Evolutionary conservation across 2,329 filamentous ascomycete genomes (phyloP), one percentile per base, ranked within the genome.

Genomic region (Chrysoporthe puriensis): DNA sequence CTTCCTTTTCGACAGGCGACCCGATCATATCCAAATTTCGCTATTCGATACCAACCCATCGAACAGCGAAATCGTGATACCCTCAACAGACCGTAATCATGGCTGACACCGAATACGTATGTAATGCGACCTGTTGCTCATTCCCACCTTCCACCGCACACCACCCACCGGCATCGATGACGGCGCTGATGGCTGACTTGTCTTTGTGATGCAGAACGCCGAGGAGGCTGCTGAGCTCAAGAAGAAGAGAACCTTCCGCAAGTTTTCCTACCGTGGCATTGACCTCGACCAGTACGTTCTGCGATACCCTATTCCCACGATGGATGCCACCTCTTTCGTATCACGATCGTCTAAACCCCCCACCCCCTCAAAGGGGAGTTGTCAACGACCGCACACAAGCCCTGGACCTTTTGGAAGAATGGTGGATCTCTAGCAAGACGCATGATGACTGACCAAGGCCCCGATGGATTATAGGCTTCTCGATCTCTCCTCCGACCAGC

Each of bases 231-330:
- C 94, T 82, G 96, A 97, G 92, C 87, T 99, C 85, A 99, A 98
- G 94, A 97, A 93, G 90, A 97, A 91, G 88, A 97, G 96, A 95
- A 87, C 94, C 78, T 97, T 98, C 92, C 92, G 94, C 88, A 99
- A 98, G 91, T 99, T 98, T 84, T 96, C 94, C 77, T 99, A 97
- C 93, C 93, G 96, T 82, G 96, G 96, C 81, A 93, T 99, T 84
- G 96, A 99, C 85, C 94, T 99, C 84, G 96, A 99, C 84, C 93
- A 97, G 95, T 97, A 94, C 80, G 94, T 86, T 75, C 46, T 63
- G 48, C 64, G 61, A 36, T 2, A 44, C 34, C 8, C 40, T 13
- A 11, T 32, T 13, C 32, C 40, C 36, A 8, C 54, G 62, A 62
- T 21, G 26, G 9, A 57, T 26, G 34, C 62, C 26, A 63, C 16